phyloP scores from a whole-genome alignment of 495 filamentous ascomycete genomes.

The Aspergillus saccharolyticus region DNA sequence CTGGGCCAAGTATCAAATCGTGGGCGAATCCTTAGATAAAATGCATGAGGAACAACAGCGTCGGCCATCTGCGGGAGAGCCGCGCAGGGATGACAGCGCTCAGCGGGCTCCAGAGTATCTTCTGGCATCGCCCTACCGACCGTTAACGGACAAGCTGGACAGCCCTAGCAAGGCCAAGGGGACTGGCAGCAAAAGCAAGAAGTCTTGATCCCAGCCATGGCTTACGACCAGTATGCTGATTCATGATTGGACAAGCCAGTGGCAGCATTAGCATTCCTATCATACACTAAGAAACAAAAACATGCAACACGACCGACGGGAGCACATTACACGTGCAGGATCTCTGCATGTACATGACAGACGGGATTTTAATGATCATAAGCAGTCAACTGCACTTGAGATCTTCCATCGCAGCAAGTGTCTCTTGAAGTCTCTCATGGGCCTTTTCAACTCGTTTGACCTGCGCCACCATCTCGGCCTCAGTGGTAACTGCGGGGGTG shows the following conservation, averaged over 20 bases:
- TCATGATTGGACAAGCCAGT: background rate
- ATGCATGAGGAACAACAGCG: constrained; percentile 72
- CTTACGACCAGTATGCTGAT: background rate
- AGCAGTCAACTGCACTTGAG: background rate
- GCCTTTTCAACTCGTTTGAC: constrained; percentile 7
- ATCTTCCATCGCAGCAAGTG: background rate
- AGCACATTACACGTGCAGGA: background rate
- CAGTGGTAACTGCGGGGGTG: background rate
- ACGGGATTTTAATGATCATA: background rate
- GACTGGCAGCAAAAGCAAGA: constrained; percentile 30
- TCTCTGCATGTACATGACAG: background rate
- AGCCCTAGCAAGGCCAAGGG: constrained; percentile 34
- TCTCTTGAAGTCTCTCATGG: constrained; percentile 8
- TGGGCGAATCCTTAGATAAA: constrained; percentile 74
- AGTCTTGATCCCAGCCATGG: constrained; percentile 17
- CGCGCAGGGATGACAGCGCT: constrained; percentile 35
- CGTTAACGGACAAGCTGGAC: constrained; percentile 61
- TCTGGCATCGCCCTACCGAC: constrained; percentile 70
- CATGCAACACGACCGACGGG: background rate
- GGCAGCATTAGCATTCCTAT: background rate
- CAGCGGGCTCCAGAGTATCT: constrained; percentile 50
- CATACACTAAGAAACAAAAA: background rate
- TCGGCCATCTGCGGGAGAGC: constrained; percentile 56
- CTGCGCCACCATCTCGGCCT: background rate
- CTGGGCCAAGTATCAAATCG: constrained; percentile 84